phyloP scores from a whole-genome alignment of 495 filamentous ascomycete species.

The Penicillium waksmanii region DNA sequence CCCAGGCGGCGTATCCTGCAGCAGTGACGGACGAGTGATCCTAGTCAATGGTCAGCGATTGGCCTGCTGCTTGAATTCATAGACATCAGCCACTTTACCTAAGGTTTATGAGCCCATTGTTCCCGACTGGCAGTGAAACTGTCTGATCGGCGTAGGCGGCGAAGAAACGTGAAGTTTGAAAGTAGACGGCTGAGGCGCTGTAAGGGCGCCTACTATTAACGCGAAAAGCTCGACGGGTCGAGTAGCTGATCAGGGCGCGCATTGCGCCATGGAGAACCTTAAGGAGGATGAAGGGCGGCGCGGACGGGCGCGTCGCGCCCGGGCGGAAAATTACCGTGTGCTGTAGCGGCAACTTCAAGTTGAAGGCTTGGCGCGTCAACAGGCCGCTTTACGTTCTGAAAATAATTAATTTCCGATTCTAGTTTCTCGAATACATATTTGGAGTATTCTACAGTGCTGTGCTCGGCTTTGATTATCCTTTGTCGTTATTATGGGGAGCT shows the following conservation, averaged over 20 bases:
- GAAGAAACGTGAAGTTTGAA: background rate
- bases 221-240: slow-evolving; percentile 2
- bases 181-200: background rate
- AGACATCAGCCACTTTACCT: slow-evolving; percentile 23
- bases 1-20: slow-evolving; percentile 3
- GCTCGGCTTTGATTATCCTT: too few species aligned
- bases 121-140: slow-evolving; percentile 35
- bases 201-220: slow-evolving; percentile 7
- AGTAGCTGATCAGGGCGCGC: slow-evolving; percentile 13
- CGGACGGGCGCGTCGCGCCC: background rate
- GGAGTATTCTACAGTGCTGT: too few species aligned
- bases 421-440: too few species aligned
- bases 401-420: too few species aligned
- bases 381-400: background rate
- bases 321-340: background rate
- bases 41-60: slow-evolving; percentile 20
- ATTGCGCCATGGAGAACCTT: slow-evolving; percentile 12
- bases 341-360: background rate
- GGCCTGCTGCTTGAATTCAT: background rate
- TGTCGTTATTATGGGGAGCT: too few species aligned
- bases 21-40: slow-evolving; percentile 28
- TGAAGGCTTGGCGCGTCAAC: background rate
- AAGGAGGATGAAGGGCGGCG: background rate
- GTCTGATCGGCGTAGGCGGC: slow-evolving; percentile 21
- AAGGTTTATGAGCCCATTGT: slow-evolving; percentile 37